Conservation (phyloP, 2,329 filamentous ascomycete species). For the Sporothrix pseudoabietina region DNA sequence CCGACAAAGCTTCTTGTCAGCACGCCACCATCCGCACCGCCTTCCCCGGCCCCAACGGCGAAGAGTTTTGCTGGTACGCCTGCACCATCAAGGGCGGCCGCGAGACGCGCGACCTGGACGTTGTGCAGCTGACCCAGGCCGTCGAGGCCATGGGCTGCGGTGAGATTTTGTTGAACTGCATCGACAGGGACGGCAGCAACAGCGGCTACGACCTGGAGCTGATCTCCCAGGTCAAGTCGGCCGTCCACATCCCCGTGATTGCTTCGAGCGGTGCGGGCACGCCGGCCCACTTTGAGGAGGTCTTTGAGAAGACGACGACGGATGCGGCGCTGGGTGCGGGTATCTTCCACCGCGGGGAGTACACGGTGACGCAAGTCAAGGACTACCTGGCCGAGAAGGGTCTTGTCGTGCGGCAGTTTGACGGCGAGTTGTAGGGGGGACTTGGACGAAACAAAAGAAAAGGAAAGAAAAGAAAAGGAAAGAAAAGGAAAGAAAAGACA, state of each 20-base stretch:
- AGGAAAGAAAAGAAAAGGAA: not conserved
- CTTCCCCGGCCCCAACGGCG: constrained; percentile 71
- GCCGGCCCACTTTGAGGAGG: constrained; percentile 85
- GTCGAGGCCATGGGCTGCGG: constrained; percentile 96
- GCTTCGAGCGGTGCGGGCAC: constrained; percentile 89
- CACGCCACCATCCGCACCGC: constrained; percentile 72
- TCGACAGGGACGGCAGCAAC: constrained; percentile 94
- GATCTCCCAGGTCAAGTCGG: constrained; percentile 82
- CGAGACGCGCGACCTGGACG: constrained; percentile 91
- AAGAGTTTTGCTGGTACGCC: constrained; percentile 91
- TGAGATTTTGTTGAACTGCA: constrained; percentile 95
- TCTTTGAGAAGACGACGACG: constrained; percentile 81
- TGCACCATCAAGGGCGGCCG: constrained; percentile 96
- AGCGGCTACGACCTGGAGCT: constrained; percentile 93
- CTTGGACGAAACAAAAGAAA: not conserved
- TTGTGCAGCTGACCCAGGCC: constrained; percentile 81
- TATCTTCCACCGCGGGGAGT: constrained; percentile 97
- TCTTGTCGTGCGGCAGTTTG: constrained; percentile 77
- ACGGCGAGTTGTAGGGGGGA: constrained; percentile 52
- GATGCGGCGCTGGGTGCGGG: constrained; percentile 94
- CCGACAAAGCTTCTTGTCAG: constrained; percentile 52
- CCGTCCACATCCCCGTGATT: constrained; percentile 89
- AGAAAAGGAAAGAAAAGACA: constrained; percentile 16
- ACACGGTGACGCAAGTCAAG: constrained; percentile 92
- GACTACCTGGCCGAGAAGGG: constrained; percentile 72